Evolutionary conservation across 352 stramenopile species (phyloP), one percentile per base, ranked within the genome.

Genomic region (Phytophthora brassicae): DNA sequence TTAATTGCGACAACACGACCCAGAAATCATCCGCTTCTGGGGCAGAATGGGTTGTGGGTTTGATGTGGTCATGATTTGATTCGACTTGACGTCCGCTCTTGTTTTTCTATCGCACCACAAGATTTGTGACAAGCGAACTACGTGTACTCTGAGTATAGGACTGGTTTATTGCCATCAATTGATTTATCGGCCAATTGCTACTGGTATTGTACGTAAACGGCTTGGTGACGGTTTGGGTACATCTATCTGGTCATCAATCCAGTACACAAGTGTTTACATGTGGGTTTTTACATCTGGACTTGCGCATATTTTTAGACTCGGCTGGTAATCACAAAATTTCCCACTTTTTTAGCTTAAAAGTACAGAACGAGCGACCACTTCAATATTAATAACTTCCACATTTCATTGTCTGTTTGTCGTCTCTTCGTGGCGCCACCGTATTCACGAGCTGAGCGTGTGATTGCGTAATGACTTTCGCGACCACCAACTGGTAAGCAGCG

Each of bases 21-120:
- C 60, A 68, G 60, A 68, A 65, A 68, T 68, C 60, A 68, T 63
- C 60, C 59, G 59, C 59, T 67, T 62, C 43, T 66, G 20, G 20
- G 20, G 52, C 60, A 67, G 24, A 52, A 43, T 68, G 60, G 60
- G 60, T 68, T 68, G 60, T 57, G 52, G 28, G 24, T 68, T 63
- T 61, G 59, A 66, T 39, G 35, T 43, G 23, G 13, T 19, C 31
- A 36, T 58, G 52, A 57, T 58, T 68, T 68, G 60, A 63, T 35
- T 45, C 39, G 17, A 45, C 39, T 19, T 45, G 16, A 16, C 8
- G 5, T 16, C 35, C 19, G 39, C 6, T 11, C 17, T 23, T 17
- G 35, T 41, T 9, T 17, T 14, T 13, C 7, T 41, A n/a, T n/a
- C n/a, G 35, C 35, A 12, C n/a, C n/a, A n/a, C n/a, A n/a, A n/a